phyloP scores from a whole-genome alignment of 306 rosid species.

The Cucurbita argyrosperma region DNA sequence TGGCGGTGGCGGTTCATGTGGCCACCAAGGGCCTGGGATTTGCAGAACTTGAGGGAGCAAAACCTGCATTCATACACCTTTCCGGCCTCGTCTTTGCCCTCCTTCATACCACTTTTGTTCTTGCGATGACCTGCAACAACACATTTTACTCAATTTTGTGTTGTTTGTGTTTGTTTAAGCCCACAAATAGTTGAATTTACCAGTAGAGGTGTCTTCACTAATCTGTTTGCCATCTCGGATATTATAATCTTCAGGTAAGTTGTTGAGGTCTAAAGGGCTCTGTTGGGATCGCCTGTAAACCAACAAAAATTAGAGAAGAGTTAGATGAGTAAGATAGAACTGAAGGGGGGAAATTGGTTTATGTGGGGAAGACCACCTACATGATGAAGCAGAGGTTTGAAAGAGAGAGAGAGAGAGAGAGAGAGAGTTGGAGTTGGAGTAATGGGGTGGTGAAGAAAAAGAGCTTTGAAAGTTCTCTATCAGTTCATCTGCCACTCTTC shows the following conservation, averaged over 20 bases:
- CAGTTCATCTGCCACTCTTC: conserved; percentile 89
- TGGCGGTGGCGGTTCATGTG: conserved; percentile 99
- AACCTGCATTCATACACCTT: conserved; percentile 96
- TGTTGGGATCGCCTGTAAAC: conserved; percentile 60
- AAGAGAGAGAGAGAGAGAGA: conserved; percentile 32
- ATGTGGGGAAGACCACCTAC: conserved; percentile 46
- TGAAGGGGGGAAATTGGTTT: no score
- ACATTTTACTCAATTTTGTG: background rate
- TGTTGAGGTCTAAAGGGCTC: conserved; percentile 84
- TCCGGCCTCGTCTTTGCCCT: conserved; percentile 68
- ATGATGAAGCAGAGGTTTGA: conserved; percentile 65
- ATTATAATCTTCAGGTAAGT: conserved; percentile 69
- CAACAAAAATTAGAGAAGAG: background rate
- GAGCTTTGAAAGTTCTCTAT: conserved; percentile 99
- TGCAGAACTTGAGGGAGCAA: conserved; percentile 99
- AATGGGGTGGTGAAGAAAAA: conserved; percentile 57
- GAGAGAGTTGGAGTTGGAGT: conserved; percentile 42
- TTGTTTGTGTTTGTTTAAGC: no score
- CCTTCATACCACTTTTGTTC: conserved; percentile 81
- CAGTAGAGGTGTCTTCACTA: conserved; percentile 37
- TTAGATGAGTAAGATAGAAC: no score
- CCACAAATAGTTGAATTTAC: background rate
- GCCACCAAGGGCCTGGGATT: conserved; percentile 99
- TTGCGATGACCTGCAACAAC: conserved; percentile 51
- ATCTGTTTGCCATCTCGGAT: conserved; percentile 45